Base-by-base conservation (phyloP, 495 filamentous ascomycete species). In the Monascus purpureus region DNA sequence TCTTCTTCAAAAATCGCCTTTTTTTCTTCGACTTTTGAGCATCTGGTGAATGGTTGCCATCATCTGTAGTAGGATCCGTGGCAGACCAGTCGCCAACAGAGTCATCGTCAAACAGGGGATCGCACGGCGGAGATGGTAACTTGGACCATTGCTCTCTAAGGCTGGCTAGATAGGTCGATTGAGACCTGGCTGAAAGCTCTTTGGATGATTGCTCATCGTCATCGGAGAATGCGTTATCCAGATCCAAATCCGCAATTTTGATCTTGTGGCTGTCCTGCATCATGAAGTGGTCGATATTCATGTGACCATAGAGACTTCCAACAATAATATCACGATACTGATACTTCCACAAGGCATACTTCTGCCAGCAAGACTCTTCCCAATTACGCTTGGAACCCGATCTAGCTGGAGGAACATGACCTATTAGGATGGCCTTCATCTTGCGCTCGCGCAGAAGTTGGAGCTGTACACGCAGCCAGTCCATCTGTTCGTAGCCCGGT, bases 221-320 rank as follows among this genome's bases (percentile, higher is more conserved):
- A 17, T 46, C 39, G 20, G 32, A 23, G 4, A 40, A 14, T 17
- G 41, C 28, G 13, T 32, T 34, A 14, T 25, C 25, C 11, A 39
- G 23, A 1, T 30, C 35, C 5, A 43, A 44, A 15, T 47, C 47
- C 15, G 44, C 41, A 16, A 69, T 61, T 26, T 84, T 60, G 27
- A 96, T 65, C 9, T 93, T 68, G 8, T 80, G 59, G 37, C 71
- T 80, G 57, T 95, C 90, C 45, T 94, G 87, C 6, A 99, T 56
- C 45, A 96, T 70, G 57, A 96, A 99, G 49, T 99, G 90, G 46
- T 99, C 90, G 38, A 94, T 79, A 47, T 99, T 99, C 87, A 99
- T 96, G 49, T 99, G 90, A 1, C 88, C 90, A 42, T 81, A 99
- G 11, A 90, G 35, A 11, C 73, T 72, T 5, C 71, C 70, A 22